phyloP scores from a whole-genome alignment of 208 protist species.

The Phytomonas sp. region DNA sequence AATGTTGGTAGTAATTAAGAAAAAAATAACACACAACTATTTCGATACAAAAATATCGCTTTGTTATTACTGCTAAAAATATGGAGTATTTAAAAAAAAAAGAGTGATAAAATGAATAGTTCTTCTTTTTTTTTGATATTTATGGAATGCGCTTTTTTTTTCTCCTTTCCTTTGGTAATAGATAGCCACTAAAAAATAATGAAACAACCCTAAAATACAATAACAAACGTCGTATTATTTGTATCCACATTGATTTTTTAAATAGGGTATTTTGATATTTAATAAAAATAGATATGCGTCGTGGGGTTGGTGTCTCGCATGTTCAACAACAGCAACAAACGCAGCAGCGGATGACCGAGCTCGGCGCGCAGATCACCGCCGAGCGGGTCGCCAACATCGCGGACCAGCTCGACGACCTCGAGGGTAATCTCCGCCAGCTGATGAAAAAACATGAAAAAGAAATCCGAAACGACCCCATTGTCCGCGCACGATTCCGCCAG shows the following conservation, averaged over 20 bases:
- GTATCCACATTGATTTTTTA: constrained; percentile 7
- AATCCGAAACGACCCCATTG: constrained; percentile 69
- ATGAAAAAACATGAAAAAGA: constrained; percentile 57
- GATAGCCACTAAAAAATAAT: too few relatives aligned
- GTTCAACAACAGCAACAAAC: constrained; percentile 66
- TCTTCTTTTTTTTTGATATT: constrained; percentile 7
- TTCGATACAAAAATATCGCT: constrained; percentile 8
- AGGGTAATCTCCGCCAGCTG: constrained; percentile 48
- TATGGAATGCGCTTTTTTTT: neutral
- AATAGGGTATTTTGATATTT: constrained; percentile 2
- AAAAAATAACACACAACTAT: constrained; percentile 4
- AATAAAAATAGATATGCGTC: constrained; percentile 41
- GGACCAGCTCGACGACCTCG: constrained; percentile 71
- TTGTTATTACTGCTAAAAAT: constrained; percentile 4
- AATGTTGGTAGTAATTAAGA: constrained; percentile 2
- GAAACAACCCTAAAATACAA: too few relatives aligned
- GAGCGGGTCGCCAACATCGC: constrained; percentile 68
- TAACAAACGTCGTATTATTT: too few relatives aligned
- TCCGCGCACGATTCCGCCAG: constrained; percentile 81
- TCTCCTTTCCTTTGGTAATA: too few relatives aligned
- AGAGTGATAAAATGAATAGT: too few relatives aligned
- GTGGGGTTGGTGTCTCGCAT: constrained; percentile 77
- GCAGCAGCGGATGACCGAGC: constrained; percentile 74
- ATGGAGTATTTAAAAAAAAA: constrained; percentile 1
- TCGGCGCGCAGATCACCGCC: constrained; percentile 78